These are phyloP conservation scores for Penicillium cataractarum DNA, from an alignment of 495 filamentous ascomycete species.

Conservation along the genomic window DNA sequence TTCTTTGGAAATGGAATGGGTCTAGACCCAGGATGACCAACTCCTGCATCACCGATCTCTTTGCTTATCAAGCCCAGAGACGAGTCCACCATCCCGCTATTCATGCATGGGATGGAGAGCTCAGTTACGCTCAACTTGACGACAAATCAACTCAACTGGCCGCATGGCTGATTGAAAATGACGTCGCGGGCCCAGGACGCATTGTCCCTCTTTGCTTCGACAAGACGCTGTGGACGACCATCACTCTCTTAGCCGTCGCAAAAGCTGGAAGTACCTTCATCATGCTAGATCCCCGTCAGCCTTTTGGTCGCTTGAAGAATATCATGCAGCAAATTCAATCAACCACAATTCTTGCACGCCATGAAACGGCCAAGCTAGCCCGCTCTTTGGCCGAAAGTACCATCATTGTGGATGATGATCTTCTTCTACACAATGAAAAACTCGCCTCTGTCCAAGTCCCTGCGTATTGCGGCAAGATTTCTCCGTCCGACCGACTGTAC, in stretches of 20 bases:
- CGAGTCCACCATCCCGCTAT: constrained; percentile 21
- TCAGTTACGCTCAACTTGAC: neutral
- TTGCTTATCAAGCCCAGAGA: neutral
- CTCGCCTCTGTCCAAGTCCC: constrained; percentile 28
- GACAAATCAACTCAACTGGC: neutral
- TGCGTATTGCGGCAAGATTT: constrained; percentile 29
- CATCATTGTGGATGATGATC: neutral
- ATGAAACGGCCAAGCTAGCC: neutral
- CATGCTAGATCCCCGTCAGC: constrained; percentile 13
- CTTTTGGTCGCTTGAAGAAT: neutral
- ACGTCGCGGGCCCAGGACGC: constrained; percentile 25
- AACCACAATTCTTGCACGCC: neutral
- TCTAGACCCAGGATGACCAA: neutral
- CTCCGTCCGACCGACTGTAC: neutral
- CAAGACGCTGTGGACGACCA: constrained; percentile 41
- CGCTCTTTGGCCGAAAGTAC: neutral
- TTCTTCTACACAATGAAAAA: neutral
- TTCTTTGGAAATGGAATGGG: neutral
- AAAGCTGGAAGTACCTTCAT: constrained; percentile 32
- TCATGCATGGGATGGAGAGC: neutral
- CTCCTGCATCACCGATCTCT: neutral
- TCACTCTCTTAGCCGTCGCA: constrained; percentile 49
- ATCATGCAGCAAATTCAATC: constrained; percentile 7
- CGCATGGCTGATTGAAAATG: neutral
- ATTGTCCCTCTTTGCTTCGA: neutral